Percentiles rank a stretch among this genome's conserved stretches.
Evolutionary conservation across 2,329 filamentous ascomycete genomes (phyloP).

Genomic region (Corynespora cassiicola): DNA sequence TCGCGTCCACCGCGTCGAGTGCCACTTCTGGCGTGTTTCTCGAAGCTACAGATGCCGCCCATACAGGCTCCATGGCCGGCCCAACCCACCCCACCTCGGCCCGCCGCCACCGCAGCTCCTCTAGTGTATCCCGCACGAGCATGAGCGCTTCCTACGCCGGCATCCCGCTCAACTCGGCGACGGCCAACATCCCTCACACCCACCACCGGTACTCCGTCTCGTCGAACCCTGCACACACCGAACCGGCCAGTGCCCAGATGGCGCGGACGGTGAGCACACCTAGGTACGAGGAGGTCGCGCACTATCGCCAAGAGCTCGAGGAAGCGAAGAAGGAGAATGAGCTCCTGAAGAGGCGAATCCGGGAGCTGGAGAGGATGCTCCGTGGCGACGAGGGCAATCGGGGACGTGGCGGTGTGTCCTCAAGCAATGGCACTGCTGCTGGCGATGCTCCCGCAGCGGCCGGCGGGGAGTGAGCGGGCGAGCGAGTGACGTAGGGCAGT

Average conservation of each 20-base stretch:
- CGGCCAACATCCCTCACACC: conserved; percentile 29
- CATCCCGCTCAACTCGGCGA: conserved; percentile 25
- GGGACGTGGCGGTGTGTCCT: conserved; percentile 36
- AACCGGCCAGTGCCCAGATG: conserved; percentile 27
- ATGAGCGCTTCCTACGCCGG: conserved; percentile 18
- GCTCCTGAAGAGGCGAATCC: conserved; percentile 53
- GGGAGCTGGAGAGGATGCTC: conserved; percentile 53
- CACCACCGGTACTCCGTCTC: conserved; percentile 41
- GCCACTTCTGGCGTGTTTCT: conserved; percentile 58
- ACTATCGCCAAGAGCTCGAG: conserved; percentile 54
- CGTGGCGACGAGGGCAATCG: conserved; percentile 28
- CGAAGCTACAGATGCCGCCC: conserved; percentile 56
- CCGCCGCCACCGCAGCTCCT: conserved; percentile 63
- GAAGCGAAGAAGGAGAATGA: conserved; percentile 59
- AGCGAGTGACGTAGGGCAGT: conserved; percentile 11
- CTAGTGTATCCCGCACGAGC: conserved; percentile 54
- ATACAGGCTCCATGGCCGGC: conserved; percentile 50
- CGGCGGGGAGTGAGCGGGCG: conserved; percentile 7
- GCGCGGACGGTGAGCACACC: conserved; percentile 43
- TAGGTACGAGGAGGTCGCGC: conserved; percentile 51
- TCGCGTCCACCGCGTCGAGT: conserved; percentile 65
- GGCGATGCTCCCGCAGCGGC: conserved; percentile 6
- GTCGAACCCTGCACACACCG: conserved; percentile 32
- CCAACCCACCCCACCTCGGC: conserved; percentile 60
- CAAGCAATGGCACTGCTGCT: conserved; percentile 11